Conservation (phyloP, 1,284 basidiomycete genomes). For the Marasmius fiardii region DNA sequence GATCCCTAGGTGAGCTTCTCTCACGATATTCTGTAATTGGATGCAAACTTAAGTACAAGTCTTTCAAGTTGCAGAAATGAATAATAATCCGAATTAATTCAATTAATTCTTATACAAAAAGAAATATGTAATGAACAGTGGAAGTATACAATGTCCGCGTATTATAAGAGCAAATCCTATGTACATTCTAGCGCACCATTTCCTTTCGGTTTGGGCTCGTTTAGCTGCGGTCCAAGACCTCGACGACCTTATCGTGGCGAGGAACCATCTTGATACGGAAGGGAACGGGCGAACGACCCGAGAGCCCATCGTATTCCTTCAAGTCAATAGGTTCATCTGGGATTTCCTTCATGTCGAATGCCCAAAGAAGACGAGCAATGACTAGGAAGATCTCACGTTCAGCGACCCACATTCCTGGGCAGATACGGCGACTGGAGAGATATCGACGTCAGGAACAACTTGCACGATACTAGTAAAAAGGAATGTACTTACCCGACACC, state of each 20-base stretch:
- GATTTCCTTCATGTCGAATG: constrained; percentile 23
- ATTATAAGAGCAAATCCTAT: too few relatives aligned
- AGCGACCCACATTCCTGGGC: constrained; percentile 29
- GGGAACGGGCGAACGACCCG: constrained; percentile 29
- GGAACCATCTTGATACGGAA: constrained; percentile 24
- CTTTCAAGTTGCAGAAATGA: too few relatives aligned
- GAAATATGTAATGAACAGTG: too few relatives aligned
- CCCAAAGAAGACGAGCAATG: constrained; percentile 30
- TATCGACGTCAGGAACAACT: constrained; percentile 1
- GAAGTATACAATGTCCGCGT: too few relatives aligned
- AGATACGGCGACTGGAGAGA: constrained; percentile 21
- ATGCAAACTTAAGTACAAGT: too few relatives aligned
- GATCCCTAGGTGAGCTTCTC: too few relatives aligned
- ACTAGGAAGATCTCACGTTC: constrained; percentile 31
- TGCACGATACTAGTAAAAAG: background rate
- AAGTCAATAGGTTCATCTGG: constrained; percentile 31
- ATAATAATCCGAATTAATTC: too few relatives aligned
- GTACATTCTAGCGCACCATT: too few relatives aligned
- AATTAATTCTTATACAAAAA: too few relatives aligned
- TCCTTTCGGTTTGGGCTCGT: too few relatives aligned
- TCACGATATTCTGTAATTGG: too few relatives aligned
- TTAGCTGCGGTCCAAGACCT: background rate
- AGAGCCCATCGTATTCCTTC: constrained; percentile 32
- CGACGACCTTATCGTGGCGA: constrained; percentile 11
- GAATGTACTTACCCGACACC: constrained; percentile 28